These are phyloP conservation scores for Verticillium dahliae DNA, from an alignment of 2,329 filamentous ascomycete species.

Conservation along the genomic window DNA sequence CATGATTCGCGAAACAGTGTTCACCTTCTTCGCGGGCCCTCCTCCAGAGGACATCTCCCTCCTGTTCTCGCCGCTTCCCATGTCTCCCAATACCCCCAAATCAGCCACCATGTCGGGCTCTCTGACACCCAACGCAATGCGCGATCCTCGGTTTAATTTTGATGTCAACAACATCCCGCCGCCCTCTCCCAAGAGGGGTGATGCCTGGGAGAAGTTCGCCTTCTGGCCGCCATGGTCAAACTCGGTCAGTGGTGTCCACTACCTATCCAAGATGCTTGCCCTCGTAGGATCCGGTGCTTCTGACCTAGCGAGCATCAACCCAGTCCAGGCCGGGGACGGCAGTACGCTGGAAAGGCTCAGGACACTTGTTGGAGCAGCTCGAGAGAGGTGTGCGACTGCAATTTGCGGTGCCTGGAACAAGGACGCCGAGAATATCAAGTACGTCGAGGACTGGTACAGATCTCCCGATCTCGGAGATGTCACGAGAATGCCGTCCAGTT, in stretches of 20 bases:
- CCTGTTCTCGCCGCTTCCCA: slow-evolving; percentile 73
- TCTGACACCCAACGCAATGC: slow-evolving; percentile 49
- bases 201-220: slow-evolving; percentile 86
- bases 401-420: slow-evolving; percentile 88
- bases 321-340: slow-evolving; percentile 48
- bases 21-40: slow-evolving; percentile 76
- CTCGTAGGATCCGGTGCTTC: slow-evolving; percentile 82
- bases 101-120: slow-evolving; percentile 35
- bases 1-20: slow-evolving; percentile 72
- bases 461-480: slow-evolving; percentile 76
- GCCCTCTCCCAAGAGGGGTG: slow-evolving; percentile 70
- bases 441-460: slow-evolving; percentile 89
- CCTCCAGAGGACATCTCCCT: slow-evolving; percentile 88
- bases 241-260: slow-evolving; percentile 85
- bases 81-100: slow-evolving; percentile 61
- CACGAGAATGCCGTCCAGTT: slow-evolving; percentile 83
- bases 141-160: slow-evolving; percentile 72
- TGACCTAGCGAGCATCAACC: slow-evolving; percentile 71
- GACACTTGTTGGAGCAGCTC: slow-evolving; percentile 65
- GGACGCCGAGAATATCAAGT: slow-evolving; percentile 87
- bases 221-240: slow-evolving; percentile 96
- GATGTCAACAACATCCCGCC: slow-evolving; percentile 72
- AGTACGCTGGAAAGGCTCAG: slow-evolving; percentile 67
- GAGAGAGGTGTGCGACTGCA: slow-evolving; percentile 80
- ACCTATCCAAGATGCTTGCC: slow-evolving; percentile 73